Evolutionary conservation across 768 basidiomycete genomes (phyloP), one percentile per base, ranked within the genome.

Genomic region (Mycena metata): DNA sequence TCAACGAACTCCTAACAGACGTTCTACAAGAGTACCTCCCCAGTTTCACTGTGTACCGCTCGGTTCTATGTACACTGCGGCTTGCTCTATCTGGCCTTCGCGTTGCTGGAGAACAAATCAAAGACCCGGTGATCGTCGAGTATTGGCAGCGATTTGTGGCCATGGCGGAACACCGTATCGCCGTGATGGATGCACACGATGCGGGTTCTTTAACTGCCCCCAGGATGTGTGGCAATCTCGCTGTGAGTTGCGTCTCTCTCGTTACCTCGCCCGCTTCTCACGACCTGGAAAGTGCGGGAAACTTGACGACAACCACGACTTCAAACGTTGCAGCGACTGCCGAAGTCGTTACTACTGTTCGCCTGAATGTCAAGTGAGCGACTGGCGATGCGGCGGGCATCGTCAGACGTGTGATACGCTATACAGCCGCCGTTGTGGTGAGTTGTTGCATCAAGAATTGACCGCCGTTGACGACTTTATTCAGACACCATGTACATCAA

Each of bases 291-390:
- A 50, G 47, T 60, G 59, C 30, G 33, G 24, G 8, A 36, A 17
- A 23, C 19, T 39, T 8, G 16, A 13, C 36, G 1, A 8, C 23
- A 49, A 49, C 12, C 19, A 45, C 36, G 33, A 60, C 30, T 35
- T 60, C 15, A 49, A 50, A 19, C 47, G 59, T n/a, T 60, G 59
- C 17, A 60, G 42, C 15, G 36, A 35, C 15, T 60, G 59, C 30
- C 24, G 8, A n/a, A 39, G 11, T 4, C 1, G 46, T 5, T 13
- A 21, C 6, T 60, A 47, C 23, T 47, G 45, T 35, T 47, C 45
- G 8, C 55, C 9, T 12, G 17, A 7, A 15, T 57, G 55, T 16
- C 55, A 57, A 17, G 41, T 8, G 2, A 24, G 23, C n/a, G 55
- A 57, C 24, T 57, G 55, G 55, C 26, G 51, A 30, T 12, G 24